These are phyloP conservation scores for Kwoniella europaea DNA, from an alignment of 768 basidiomycete genomes.

Conservation along the genomic window DNA sequence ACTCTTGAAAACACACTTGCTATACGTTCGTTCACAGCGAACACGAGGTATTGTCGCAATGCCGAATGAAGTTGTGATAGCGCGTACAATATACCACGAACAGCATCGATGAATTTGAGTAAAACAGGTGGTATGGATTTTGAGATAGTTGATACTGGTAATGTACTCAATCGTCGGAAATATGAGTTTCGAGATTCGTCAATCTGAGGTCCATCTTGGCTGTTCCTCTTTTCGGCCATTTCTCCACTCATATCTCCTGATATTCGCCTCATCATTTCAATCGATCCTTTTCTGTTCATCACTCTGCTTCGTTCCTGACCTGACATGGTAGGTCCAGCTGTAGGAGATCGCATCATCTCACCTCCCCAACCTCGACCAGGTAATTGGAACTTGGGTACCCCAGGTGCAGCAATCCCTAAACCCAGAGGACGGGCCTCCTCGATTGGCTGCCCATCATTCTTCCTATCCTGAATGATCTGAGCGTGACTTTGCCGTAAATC, in stretches of 20 bases:
- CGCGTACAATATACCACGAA: slow-evolving; percentile 88
- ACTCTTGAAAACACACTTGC: slow-evolving; percentile 80
- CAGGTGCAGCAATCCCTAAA: slow-evolving; percentile 40
- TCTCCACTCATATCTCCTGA: slow-evolving; percentile 25
- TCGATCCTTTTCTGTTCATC: slow-evolving; percentile 35
- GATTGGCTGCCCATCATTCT: slow-evolving; percentile 29
- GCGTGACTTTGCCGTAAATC: slow-evolving; percentile 69
- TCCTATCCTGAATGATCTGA: slow-evolving; percentile 58
- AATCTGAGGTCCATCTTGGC: slow-evolving; percentile 59
- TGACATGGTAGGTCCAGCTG: slow-evolving; percentile 11
- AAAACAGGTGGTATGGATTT: slow-evolving; percentile 74
- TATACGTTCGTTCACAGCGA: slow-evolving; percentile 79
- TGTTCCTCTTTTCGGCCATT: slow-evolving; percentile 19
- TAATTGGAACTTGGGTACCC: slow-evolving; percentile 25
- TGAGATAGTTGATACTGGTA: slow-evolving; percentile 68
- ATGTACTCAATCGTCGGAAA: slow-evolving; percentile 85
- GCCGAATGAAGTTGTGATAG: slow-evolving; percentile 89
- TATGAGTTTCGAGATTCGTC: slow-evolving; percentile 87
- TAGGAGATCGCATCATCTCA: slow-evolving; percentile 26
- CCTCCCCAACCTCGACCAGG: slow-evolving; percentile 18
- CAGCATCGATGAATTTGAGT: slow-evolving; percentile 76
- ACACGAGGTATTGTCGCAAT: slow-evolving; percentile 81
- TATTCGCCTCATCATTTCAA: slow-evolving; percentile 40
- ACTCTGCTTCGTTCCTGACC: slow-evolving; percentile 13
- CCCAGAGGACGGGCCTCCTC: slow-evolving; percentile 35